Base-by-base conservation (phyloP, 1,284 basidiomycete genomes). In the Trichosporon sp. region DNA sequence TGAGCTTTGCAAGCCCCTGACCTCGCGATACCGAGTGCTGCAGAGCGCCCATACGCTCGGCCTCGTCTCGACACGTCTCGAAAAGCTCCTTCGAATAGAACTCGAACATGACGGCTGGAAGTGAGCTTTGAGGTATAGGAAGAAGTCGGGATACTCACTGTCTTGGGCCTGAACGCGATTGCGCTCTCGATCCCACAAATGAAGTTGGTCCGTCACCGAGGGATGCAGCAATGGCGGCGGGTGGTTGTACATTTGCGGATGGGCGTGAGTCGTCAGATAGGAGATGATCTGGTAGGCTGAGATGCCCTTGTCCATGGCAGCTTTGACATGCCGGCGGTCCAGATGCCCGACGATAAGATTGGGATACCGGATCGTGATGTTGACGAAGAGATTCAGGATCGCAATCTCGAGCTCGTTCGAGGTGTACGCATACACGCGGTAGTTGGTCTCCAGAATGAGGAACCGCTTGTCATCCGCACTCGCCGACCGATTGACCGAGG, bases 401-500 rank as follows among this genome's bases (percentile, higher is more conserved):
- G 95, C 93, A 57, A 95, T 98, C 78, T 97, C 94, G 14, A 99
- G 84, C 31, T 94, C 90, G 78, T 98, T 99, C 69, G 92, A 91
- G 37, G 96, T 99, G 80, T 99, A 99, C 1, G 96, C 96, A 79
- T 99, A 99, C 64, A 99, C 83, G 68, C 95, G 89, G 82, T 98
- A 99, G 82, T 99, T 99, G 23, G 96, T 99, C 82, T 99, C 96
- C 36, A 99, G 85, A 71, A 99, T 89, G 70, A 99, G 89, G 82
- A 97, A 99, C 3, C 92, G 91, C 78, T 94, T 90, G 54, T 82
- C 80, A 36, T 79, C 78, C 5, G 71, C 74, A 23, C 67, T 71
- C 59, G 65, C 70, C 1, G 67, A 58, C 10, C 68, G 88, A 16
- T 89, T 87, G 58, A 89, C 90, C 10, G 90, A 90, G 32, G 56